These are phyloP conservation scores for Mucor indicus DNA, from an alignment of 371 early-diverging fungal genomes.

Conservation along the genomic window DNA sequence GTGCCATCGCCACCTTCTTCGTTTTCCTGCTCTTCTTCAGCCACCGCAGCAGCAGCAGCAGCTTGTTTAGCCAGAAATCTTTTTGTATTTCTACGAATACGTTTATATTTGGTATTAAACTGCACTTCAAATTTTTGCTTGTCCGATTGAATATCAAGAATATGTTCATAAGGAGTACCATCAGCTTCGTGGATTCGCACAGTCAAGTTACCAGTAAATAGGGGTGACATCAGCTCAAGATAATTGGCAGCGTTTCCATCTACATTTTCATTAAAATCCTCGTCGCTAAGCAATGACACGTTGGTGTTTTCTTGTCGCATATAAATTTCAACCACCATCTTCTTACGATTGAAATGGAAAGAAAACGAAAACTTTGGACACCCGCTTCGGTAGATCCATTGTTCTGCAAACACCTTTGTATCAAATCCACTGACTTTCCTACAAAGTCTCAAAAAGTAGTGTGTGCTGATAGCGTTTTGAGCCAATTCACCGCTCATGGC, in stretches of 20 bases:
- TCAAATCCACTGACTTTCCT: slow-evolving; percentile 81
- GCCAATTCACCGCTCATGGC: slow-evolving; percentile 82
- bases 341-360: slow-evolving; percentile 88
- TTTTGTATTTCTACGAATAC: slow-evolving; percentile 84
- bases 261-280: slow-evolving; percentile 6
- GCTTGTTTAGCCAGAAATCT: slow-evolving; percentile 77
- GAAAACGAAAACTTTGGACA: slow-evolving; percentile 82
- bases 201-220: slow-evolving; percentile 81
- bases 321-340: slow-evolving; percentile 88
- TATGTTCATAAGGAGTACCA: slow-evolving; percentile 91
- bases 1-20: slow-evolving; percentile 60
- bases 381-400: slow-evolving; percentile 90
- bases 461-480: slow-evolving; percentile 76
- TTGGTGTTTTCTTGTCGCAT: slow-evolving; percentile 85
- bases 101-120: slow-evolving; percentile 96
- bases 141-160: slow-evolving; percentile 78
- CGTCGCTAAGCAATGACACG: slow-evolving; percentile 14
- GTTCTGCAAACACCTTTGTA: slow-evolving; percentile 80
- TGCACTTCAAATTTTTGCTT: slow-evolving; percentile 82
- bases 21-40: slow-evolving; percentile 59
- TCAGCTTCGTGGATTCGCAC: slow-evolving; percentile 93
- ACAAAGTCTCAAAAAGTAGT: slow-evolving; percentile 75
- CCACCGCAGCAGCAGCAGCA: slow-evolving; percentile 76
- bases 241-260: slow-evolving; percentile 9
- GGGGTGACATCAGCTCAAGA: slow-evolving; percentile 34